These are phyloP conservation scores for Macrocystidia cucumis DNA, from an alignment of 1,284 basidiomycete species.

Conservation along the genomic window DNA sequence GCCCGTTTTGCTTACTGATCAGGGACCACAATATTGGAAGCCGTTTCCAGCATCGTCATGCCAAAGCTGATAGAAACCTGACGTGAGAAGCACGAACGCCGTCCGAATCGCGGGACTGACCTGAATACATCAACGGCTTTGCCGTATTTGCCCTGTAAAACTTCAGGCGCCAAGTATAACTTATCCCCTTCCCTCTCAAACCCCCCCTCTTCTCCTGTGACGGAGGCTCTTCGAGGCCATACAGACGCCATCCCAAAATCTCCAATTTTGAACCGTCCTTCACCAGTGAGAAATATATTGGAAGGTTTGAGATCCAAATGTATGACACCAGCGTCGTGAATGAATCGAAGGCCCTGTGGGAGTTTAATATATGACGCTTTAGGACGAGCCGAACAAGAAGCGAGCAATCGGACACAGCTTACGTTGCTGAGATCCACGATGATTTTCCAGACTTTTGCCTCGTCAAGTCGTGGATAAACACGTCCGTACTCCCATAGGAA, in stretches of 20 bases:
- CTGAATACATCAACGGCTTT: slow-evolving; percentile 96
- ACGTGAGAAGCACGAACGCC: slow-evolving; percentile 31
- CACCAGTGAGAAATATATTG: slow-evolving; percentile 89
- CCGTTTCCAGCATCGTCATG: slow-evolving; percentile 92
- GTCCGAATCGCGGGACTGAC: slow-evolving; percentile 40
- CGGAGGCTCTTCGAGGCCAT: slow-evolving; percentile 57
- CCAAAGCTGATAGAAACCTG: slow-evolving; percentile 61
- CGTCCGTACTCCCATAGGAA: slow-evolving; percentile 94
- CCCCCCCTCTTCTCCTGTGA: slow-evolving; percentile 34
- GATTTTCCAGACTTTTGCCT: slow-evolving; percentile 96
- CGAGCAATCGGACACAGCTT: slow-evolving; percentile 34
- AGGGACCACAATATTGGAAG: slow-evolving; percentile 93
- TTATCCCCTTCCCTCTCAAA: slow-evolving; percentile 97
- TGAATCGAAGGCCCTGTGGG: slow-evolving; percentile 77
- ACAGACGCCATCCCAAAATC: slow-evolving; percentile 97
- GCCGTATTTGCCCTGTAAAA: slow-evolving; percentile 86
- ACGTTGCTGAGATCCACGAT: slow-evolving; percentile 86
- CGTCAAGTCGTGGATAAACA: slow-evolving; percentile 80
- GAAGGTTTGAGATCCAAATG: slow-evolving; percentile 98
- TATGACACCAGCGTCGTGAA: slow-evolving; percentile 85
- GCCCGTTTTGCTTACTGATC: slow-evolving; percentile 69
- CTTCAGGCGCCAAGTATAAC: slow-evolving; percentile 97
- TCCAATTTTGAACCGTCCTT: slow-evolving; percentile 93
- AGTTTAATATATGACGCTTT: slow-evolving; percentile 13
- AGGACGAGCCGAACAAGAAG: slow-evolving; percentile 12